Base-by-base conservation (phyloP, 2,329 filamentous ascomycete species). In the Aspergillus sp. region DNA sequence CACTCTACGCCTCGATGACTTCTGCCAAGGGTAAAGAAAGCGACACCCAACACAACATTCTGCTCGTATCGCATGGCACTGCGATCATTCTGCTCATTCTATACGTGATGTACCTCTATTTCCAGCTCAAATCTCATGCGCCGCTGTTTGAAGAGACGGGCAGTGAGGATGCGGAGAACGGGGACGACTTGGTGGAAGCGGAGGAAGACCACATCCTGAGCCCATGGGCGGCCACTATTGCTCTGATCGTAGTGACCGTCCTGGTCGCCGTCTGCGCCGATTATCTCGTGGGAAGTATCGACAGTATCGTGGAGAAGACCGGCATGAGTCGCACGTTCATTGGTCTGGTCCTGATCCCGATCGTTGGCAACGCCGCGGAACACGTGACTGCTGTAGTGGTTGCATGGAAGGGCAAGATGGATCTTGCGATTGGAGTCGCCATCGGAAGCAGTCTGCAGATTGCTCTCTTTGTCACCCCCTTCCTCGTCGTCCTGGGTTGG, bases 381-480 rank as follows among this genome's bases (percentile, higher is more conserved):
- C 88, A 92, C 64, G 88, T 91, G 36, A 92, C 89, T 1, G 89
- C 89, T 16, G 86, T 90, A 16, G 86, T 91, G 26, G 88, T 92
- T 22, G 88, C 89, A 0, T 78, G 85, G 57, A 87, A 89, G 70
- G 82, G 92, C 73, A 92, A 80, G 67, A 81, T 81, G 78, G 78
- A 81, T 56, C 68, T 77, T 36, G 85, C 89, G 26, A 89, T 93
- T 76, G 87, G 87, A 40, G 88, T 93, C 47, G 89, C 89, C 24
- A 88, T 93, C 64, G 89, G 89, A 43, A 90, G 86, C 53, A 89
- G 86, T 69, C 85, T 93, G 67, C 89, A 93, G 72, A 93, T 93
- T 63, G 88, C 89, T 19, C 78, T 93, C 43, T 84, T 91, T 42
- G 88, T 93, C 45, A 92, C 89, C 1, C 89, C 89, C 0, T 87